Base-by-base conservation (phyloP, 495 filamentous ascomycete genomes). In the Daldinia concentrica region DNA sequence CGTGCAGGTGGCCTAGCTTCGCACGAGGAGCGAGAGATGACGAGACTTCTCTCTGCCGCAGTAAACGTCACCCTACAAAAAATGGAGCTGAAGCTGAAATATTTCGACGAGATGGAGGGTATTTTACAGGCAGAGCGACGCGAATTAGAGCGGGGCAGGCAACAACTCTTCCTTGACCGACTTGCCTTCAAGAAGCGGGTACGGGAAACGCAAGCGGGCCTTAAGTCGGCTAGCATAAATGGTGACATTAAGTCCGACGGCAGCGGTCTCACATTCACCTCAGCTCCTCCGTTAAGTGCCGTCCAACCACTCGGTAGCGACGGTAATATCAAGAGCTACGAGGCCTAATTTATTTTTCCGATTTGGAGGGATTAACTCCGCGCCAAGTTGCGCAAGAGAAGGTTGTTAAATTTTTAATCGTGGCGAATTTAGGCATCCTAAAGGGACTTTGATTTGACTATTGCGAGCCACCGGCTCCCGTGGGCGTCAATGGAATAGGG, bases 1-100 rank as follows among this genome's bases (percentile, higher is more conserved):
- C 92, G 95, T 61, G 89, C 94, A 22, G 90, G 91, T 12, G 95
- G 91, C 5, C 88, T 99, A 30, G 93, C 93, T 9, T 97, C 95
- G 0, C 93, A 98, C 74, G 93, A 97, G 78, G 95, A 99, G 80
- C 93, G 95, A 29, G 92, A 97, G 77, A 95, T 97, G 91, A 95
- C 95, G 30, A 89, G 91, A 15, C 90, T 98, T 50, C 92, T 98
- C 24, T 93, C 92, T 11, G 88, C 92, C 2, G 89, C 93, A 0
- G 91, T 97, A 60, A 97, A 97, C 77, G 82, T 93, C 15, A 93
- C 90, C 17, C 85, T 97, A 30, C 87, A 92, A 74, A 94, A 94
- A 78, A 86, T 93, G 76, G 91, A 94, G 75, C 83, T 94, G 62
- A 94, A 94, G 83, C 84, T 95, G 57, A 88, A 91, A 73, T 97